Conservation (phyloP, 1,284 basidiomycete species). For the Rhizoctonia solani region DNA sequence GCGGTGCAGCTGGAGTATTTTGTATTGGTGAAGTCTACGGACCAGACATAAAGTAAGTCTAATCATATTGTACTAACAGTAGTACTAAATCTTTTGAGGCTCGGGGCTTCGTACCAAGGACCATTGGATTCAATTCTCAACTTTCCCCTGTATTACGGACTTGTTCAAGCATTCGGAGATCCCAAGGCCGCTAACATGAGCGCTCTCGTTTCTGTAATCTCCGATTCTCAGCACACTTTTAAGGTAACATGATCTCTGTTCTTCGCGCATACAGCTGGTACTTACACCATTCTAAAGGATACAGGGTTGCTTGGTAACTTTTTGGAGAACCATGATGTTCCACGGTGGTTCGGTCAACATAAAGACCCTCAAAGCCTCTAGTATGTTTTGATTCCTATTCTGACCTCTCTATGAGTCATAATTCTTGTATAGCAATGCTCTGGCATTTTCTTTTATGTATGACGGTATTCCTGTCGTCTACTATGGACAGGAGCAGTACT, state of each 20-base stretch:
- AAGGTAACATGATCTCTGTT: slow-evolving; percentile 47
- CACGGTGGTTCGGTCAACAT: slow-evolving; percentile 69
- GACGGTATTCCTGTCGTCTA: slow-evolving; percentile 62
- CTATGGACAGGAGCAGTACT: slow-evolving; percentile 59
- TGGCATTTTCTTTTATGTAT: slow-evolving; percentile 49
- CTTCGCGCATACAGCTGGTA: slow-evolving; percentile 36
- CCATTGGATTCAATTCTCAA: slow-evolving; percentile 67
- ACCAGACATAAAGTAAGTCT: slow-evolving; percentile 55
- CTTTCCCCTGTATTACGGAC: slow-evolving; percentile 71
- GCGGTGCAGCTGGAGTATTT: slow-evolving; percentile 72
- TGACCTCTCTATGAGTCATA: slow-evolving; percentile 51
- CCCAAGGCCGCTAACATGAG: slow-evolving; percentile 67
- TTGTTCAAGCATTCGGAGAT: slow-evolving; percentile 64
- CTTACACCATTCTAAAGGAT: slow-evolving; percentile 44
- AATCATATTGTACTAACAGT: slow-evolving; percentile 34
- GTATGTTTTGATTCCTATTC: slow-evolving; percentile 50
- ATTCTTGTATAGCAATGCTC: slow-evolving; percentile 51
- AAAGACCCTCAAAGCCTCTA: slow-evolving; percentile 65
- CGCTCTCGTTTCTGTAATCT: slow-evolving; percentile 58
- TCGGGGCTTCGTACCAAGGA: slow-evolving; percentile 53
- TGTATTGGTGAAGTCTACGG: slow-evolving; percentile 82
- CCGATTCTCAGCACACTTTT: slow-evolving; percentile 58
- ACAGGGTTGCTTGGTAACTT: slow-evolving; percentile 71
- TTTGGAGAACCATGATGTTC: slow-evolving; percentile 81
- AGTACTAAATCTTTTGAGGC: slow-evolving; percentile 43